Percentiles rank a stretch among this genome's conserved stretches.
These are phyloP conservation scores for Anethum foeniculum DNA, from an alignment of 140 eudicot genomes.

Conservation along the genomic window DNA sequence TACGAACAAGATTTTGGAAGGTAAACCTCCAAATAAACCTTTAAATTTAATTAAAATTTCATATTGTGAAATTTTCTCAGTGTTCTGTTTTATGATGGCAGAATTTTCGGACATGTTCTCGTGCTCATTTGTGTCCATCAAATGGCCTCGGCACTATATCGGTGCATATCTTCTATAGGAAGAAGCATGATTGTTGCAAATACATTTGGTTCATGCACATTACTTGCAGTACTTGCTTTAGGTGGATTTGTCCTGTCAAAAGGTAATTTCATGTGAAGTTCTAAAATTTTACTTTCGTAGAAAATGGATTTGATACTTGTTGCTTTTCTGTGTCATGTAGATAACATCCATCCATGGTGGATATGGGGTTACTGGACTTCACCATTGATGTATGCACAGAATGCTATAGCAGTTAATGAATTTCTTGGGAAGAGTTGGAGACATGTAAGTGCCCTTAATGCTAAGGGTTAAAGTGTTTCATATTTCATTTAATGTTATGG, in stretches of 20 bases:
- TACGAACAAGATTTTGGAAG: conserved; percentile 36
- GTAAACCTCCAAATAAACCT: conserved; percentile 17
- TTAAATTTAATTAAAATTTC: not conserved
- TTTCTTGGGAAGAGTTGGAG: conserved; percentile 58
- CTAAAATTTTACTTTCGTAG: not conserved
- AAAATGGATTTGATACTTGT: not conserved
- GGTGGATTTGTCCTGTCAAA: conserved; percentile 17
- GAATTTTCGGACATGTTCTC: conserved; percentile 7
- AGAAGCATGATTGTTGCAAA: conserved; percentile 8
- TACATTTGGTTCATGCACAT: conserved; percentile 14
- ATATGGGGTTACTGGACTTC: conserved; percentile 65
- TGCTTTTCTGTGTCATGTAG: conserved; percentile 17
- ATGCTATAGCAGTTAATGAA: conserved; percentile 61
- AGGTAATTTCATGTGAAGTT: conserved; percentile 1
- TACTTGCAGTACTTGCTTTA: conserved; percentile 8
- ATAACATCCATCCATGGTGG: conserved; percentile 70
- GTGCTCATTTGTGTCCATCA: conserved; percentile 6
- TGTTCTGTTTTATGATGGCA: not conserved
- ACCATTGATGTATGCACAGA: conserved; percentile 68
- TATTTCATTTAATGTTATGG: not conserved
- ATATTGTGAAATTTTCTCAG: not conserved
- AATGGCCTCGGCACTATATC: conserved; percentile 13
- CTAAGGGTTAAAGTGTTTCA: not conserved
- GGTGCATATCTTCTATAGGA: conserved; percentile 12
- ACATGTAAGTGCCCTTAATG: conserved; percentile 22